Evolutionary conservation across 176 grass and related monocot species (phyloP), one percentile per base, ranked within the genome.

Genomic region (Hyparrhenia diplandra): DNA sequence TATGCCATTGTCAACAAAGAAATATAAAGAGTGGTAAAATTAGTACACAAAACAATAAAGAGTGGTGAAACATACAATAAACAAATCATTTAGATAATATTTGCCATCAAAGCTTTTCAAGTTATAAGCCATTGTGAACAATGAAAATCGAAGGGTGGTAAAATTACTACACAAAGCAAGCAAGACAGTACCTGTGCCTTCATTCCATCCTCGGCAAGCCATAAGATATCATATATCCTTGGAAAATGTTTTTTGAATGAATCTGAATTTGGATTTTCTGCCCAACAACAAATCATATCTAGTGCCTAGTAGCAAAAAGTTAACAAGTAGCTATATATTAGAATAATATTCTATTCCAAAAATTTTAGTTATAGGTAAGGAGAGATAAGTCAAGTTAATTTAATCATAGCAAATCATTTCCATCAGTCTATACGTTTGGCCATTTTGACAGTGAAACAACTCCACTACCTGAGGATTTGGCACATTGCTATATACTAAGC

Each of bases 181-280:
- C 28, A 46, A 49, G 8, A 68, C 36, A 14, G 37, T 58, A 88
- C 91, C 85, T 97, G 80, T 85, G 88, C 85, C 79, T 89, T 91
- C 94, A 97, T 93, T 67, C 91, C 94, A 89, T 97, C 94, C 71
- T 97, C 91, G 2, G 94, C 94, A 61, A 97, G 4, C 94, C 94
- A 97, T 63, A 97, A 73, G 69, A 46, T 85, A 70, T 97, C 94
- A 76, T 91, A 71, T 18, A 97, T 71, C 81, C 94, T 89, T 71
- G 90, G 88, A 69, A 97, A 81, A 75, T 94, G 91, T 37, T 85
- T 14, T 64, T 87, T 97, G 34, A 97, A 88, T 75, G 85, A 89
- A 65, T 97, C 85, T 3, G 94, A 97, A 78, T 86, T 90, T 63
- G 94, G 87, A 79, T 97, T 88, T 51, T 97, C 94, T 78, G 76